Evolutionary conservation across 1,284 basidiomycete species (phyloP).

Genomic region (Papiliotrema fonsecae): DNA sequence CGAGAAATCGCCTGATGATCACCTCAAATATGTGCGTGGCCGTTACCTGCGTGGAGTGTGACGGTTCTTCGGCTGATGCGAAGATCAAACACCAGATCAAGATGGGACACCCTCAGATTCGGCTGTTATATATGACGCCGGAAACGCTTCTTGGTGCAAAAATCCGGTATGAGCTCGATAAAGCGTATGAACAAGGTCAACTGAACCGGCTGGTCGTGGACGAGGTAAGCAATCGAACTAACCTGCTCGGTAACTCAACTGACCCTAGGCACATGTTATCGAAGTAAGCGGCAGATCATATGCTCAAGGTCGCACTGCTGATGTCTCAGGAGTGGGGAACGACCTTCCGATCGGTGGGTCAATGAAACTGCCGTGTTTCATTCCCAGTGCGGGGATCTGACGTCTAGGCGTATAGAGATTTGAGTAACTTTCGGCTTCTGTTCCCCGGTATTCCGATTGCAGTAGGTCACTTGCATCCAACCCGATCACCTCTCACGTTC

Average conservation of each 20-base stretch:
- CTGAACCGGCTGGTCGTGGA: conserved; percentile 71
- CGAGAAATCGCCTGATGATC: conserved; percentile 58
- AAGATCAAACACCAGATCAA: conserved; percentile 63
- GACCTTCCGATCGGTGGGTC: conserved; percentile 58
- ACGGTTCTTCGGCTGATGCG: neutral
- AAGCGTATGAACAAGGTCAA: conserved; percentile 55
- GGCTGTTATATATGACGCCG: conserved; percentile 74
- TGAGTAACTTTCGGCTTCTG: conserved; percentile 64
- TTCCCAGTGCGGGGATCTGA: neutral
- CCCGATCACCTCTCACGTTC: neutral
- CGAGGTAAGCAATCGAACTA: conserved; percentile 54
- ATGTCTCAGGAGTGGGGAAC: conserved; percentile 71
- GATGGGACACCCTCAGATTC: conserved; percentile 58
- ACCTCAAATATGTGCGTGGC: conserved; percentile 55
- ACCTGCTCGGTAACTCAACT: neutral
- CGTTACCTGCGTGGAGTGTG: neutral
- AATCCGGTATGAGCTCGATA: conserved; percentile 55
- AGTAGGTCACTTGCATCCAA: conserved; percentile 48
- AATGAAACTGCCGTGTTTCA: too few species aligned
- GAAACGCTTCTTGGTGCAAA: conserved; percentile 62
- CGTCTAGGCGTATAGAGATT: conserved; percentile 58
- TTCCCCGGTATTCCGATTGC: conserved; percentile 74
- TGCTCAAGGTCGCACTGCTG: neutral
- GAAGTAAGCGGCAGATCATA: conserved; percentile 53
- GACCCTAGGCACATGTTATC: conserved; percentile 69